Base-by-base conservation (phyloP, 2,329 filamentous ascomycete species). In the Sporothrix variecibatus region DNA sequence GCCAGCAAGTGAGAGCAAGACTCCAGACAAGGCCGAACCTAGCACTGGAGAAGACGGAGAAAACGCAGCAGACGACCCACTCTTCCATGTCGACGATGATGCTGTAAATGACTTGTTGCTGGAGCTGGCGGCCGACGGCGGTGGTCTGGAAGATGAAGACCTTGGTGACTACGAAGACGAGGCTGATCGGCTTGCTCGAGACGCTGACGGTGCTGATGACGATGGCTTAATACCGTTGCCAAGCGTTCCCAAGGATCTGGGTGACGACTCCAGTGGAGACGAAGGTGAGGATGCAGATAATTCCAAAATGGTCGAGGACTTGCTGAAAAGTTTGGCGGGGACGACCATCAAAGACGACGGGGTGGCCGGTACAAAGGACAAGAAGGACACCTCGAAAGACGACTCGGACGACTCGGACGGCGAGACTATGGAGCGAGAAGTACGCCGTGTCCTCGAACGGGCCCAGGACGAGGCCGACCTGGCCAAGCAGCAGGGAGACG, bases 31-130 rank as follows among this genome's bases (percentile, higher is more conserved):
- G 17, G n/a, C 51, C 6, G 31, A 34, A 5, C 46, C 8, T 5
- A 2, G 26, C 38, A 3, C 7, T 82, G 58, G 81, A 84, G 0
- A 83, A 84, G 53, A n/a, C n/a, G n/a, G 81, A 83, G 9, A 73
- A 75, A 38, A 67, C 5, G 38, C 7, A 17, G 7, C 23, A 67
- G 62, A 67, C 0, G 83, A 85, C 53, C 79, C 81, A 1, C 78
- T 86, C 23, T 81, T 86, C 38, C 80, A 83, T 49, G 86, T 85
- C 2, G 87, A 88, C 76, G 87, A 89, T n/a, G 81, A 84, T 65
- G 86, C 84, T 0, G 80, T 89, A 0, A 84, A 89, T 72, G 86
- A 88, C 74, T 81, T 89, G 11, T 81, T 90, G 2, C 83, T 81
- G 1, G 83, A 85, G 38, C 81, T 86, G 9, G 81, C 80, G 2